A percentile compares a stretch with the other conserved stretches of the same genome.
phyloP scores from a whole-genome alignment of 768 basidiomycete species.

The Macrocybe gigantea region DNA sequence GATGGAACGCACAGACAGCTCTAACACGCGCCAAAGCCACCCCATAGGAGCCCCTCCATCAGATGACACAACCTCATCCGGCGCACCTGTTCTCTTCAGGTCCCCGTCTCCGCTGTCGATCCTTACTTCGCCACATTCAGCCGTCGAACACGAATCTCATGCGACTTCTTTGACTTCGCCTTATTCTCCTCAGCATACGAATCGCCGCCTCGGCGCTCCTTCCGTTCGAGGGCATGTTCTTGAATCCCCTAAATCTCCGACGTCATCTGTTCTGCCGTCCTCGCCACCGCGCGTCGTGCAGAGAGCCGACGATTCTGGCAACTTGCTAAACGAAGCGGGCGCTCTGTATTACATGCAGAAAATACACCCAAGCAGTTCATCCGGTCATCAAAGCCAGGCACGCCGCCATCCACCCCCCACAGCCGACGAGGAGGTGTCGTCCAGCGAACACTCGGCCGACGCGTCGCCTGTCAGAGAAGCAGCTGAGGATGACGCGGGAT shows the following conservation, averaged over 20 bases:
- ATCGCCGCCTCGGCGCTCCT: too few relatives aligned
- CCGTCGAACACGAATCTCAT: neutral
- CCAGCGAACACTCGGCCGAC: constrained; percentile 17
- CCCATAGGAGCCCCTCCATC: too few relatives aligned
- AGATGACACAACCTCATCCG: too few relatives aligned
- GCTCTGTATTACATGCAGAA: constrained; percentile 70
- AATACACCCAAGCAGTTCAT: constrained; percentile 10
- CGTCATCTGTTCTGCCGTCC: constrained; percentile 10
- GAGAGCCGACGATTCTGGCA: constrained; percentile 22
- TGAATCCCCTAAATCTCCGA: constrained; percentile 13
- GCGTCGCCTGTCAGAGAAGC: constrained; percentile 3
- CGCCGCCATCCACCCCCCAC: constrained; percentile 41
- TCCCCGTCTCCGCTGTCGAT: constrained; percentile 14
- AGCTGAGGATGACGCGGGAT: too few relatives aligned
- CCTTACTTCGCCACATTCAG: constrained; percentile 28
- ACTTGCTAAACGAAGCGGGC: constrained; percentile 51
- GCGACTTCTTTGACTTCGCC: constrained; percentile 25
- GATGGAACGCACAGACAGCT: too few relatives aligned
- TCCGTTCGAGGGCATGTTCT: too few relatives aligned
- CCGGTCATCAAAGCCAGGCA: constrained; percentile 8
- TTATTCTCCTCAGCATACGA: constrained; percentile 19
- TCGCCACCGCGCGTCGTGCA: constrained; percentile 1
- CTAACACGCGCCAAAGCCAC: too few relatives aligned
- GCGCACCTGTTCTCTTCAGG: too few relatives aligned
- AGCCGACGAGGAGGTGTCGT: constrained; percentile 34